Base-by-base conservation (phyloP, 2,329 filamentous ascomycete genomes). In the Penicillium sp. region DNA sequence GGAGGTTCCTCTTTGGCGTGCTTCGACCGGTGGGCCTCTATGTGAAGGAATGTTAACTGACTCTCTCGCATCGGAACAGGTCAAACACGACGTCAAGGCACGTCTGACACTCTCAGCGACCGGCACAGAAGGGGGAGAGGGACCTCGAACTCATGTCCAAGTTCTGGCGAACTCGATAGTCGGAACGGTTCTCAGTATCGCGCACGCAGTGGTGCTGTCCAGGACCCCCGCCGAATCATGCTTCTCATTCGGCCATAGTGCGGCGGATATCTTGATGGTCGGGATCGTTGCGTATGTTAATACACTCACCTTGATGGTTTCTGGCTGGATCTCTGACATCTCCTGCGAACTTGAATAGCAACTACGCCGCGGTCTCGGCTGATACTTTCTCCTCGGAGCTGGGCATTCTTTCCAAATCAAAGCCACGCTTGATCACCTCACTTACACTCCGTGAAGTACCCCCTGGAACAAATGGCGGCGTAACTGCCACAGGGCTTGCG, bases 301-400 rank as follows among this genome's bases (percentile, higher is more conserved):
- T 33, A 21, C 21, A 14, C 34, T 16, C 18, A 2, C 8, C 47
- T 16, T 10, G 24, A 9, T 42, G 14, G 10, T 28, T 24, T 34
- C 18, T 19, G 10, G 9, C n/a, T 43, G 24, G 21, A 24, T 16
- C 21, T 7, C 39, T 42, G 21, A 26, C 39, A 14, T 26, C 11
- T 13, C 9, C 21, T 11, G 33, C 21, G 18, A 11, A 39, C 13
- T 1, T 47, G 46, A 16, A 36, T 52, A 77, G 74, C 37, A 93
- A 96, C 76, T 99, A 99, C 68, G 93, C 92, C 23, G 90, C 91
- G 45, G 92, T 96, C 9, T 87, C 91, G 18, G 91, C 93, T 46
- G 94, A 99, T 72, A 99, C 94, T 0, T 94, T 97, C 71, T 92
- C 90, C 53, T 96, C 92, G 10, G 94, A 99, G 77, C 86, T 99